Percentiles rank a stretch among this genome's conserved stretches.
phyloP scores from a whole-genome alignment of 2,329 filamentous ascomycete genomes.

The Fusarium praegraminearum region DNA sequence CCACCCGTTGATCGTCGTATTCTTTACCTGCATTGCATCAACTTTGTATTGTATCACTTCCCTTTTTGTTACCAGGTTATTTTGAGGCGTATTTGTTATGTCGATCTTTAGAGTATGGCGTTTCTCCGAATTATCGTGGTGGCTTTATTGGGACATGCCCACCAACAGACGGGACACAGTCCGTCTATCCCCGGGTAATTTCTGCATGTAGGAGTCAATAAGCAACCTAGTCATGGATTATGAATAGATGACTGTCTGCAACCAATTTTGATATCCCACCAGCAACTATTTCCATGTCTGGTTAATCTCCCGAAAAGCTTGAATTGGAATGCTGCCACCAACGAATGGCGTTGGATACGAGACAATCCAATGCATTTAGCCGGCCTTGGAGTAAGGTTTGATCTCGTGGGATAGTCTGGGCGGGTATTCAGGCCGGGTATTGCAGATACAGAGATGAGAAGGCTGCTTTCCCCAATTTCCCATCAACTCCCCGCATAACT shows the following conservation, averaged over 20 bases:
- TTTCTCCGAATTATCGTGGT: slow-evolving; percentile 9
- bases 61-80: slow-evolving; percentile 3
- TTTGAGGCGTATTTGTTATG: slow-evolving; percentile 18
- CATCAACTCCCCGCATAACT: not conserved
- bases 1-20: slow-evolving; percentile 20
- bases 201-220: not conserved
- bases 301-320: slow-evolving; percentile 23
- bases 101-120: slow-evolving; percentile 6
- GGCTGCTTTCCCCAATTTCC: not conserved
- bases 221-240: not conserved
- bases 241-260: not conserved
- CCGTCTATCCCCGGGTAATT: slow-evolving; percentile 1
- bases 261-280: not conserved
- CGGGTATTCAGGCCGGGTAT: not conserved
- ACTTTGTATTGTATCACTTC: slow-evolving; percentile 7
- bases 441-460: not conserved
- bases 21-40: not conserved
- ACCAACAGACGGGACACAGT: not conserved
- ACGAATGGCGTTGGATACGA: slow-evolving; percentile 4
- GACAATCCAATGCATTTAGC: slow-evolving; percentile 22
- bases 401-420: not conserved
- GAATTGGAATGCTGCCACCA: slow-evolving; percentile 15
- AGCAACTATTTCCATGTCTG: slow-evolving; percentile 24
- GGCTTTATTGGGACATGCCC: not conserved
- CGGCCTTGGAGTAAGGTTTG: slow-evolving; percentile 3